Evolutionary conservation across 2,329 filamentous ascomycete genomes (phyloP).

Genomic region (Botrytis byssoidea): DNA sequence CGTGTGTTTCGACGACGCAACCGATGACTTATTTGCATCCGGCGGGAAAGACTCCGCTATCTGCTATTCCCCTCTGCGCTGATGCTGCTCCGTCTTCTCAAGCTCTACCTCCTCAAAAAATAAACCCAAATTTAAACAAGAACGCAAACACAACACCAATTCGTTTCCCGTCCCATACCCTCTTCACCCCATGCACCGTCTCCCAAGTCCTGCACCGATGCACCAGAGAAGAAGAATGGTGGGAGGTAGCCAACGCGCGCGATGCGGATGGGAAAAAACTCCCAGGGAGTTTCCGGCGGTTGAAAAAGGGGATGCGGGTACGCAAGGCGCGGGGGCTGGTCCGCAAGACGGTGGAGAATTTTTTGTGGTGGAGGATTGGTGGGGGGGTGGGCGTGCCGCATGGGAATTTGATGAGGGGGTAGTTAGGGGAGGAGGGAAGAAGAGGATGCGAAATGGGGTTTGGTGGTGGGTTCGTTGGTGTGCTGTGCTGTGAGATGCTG

Average conservation of each 20-base stretch:
- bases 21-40: not conserved
- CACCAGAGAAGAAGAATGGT: not conserved
- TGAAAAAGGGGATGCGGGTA: not conserved
- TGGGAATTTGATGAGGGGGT: not conserved
- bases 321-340: not conserved
- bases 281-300: not conserved
- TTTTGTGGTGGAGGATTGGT: conserved; percentile 9
- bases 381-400: not conserved
- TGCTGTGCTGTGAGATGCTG: not conserved
- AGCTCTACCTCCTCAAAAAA: not conserved
- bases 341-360: conserved; percentile 12
- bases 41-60: fast-evolving
- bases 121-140: not conserved
- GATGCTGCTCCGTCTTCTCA: not conserved
- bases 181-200: conserved; percentile 70
- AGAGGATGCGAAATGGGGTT: too few relatives aligned
- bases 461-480: not conserved
- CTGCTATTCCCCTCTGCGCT: not conserved
- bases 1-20: not conserved
- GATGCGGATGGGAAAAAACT: not conserved
- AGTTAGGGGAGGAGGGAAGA: not conserved
- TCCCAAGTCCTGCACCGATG: conserved; percentile 65
- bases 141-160: conserved; percentile 16
- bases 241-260: not conserved
- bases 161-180: conserved; percentile 55